A percentile compares a stretch with the other conserved stretches of the same genome.
Conservation (phyloP, 495 filamentous ascomycete genomes). For the Aspergillus cristatus region DNA sequence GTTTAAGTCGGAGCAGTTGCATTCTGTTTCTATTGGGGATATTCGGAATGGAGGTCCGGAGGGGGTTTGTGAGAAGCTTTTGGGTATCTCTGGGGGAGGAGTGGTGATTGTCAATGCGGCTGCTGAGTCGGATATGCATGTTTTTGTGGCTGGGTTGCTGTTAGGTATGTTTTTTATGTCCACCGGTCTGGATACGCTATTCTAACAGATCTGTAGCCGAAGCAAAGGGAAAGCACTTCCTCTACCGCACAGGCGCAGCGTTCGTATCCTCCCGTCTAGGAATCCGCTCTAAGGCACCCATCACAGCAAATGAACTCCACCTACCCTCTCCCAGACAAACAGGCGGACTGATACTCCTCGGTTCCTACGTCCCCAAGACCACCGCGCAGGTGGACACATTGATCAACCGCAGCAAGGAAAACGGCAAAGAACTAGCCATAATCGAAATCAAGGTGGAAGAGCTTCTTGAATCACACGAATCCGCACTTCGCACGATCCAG, state of each 20-base stretch:
- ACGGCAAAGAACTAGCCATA: constrained; percentile 27
- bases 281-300: constrained; percentile 35
- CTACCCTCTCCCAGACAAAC: constrained; percentile 21
- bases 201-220: constrained; percentile 18
- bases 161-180: constrained; percentile 15
- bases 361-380: constrained; percentile 48
- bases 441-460: constrained; percentile 39
- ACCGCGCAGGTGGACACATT: constrained; percentile 39
- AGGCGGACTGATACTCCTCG: constrained; percentile 44
- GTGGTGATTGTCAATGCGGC: constrained; percentile 45
- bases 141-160: constrained; percentile 38
- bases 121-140: constrained; percentile 44
- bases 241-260: constrained; percentile 45
- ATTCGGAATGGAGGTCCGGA: constrained; percentile 32
- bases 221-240: constrained; percentile 35
- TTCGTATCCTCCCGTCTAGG: constrained; percentile 47
- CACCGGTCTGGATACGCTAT: neutral
- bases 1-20: constrained; percentile 22
- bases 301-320: constrained; percentile 29
- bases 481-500: constrained; percentile 12
- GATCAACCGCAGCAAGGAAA: constrained; percentile 20
- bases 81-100: constrained; percentile 20
- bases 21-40: constrained; percentile 36
- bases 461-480: constrained; percentile 26
- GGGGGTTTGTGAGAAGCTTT: constrained; percentile 28